Evolutionary conservation across 2,329 filamentous ascomycete species (phyloP).

Genomic region (Colletotrichum lini): DNA sequence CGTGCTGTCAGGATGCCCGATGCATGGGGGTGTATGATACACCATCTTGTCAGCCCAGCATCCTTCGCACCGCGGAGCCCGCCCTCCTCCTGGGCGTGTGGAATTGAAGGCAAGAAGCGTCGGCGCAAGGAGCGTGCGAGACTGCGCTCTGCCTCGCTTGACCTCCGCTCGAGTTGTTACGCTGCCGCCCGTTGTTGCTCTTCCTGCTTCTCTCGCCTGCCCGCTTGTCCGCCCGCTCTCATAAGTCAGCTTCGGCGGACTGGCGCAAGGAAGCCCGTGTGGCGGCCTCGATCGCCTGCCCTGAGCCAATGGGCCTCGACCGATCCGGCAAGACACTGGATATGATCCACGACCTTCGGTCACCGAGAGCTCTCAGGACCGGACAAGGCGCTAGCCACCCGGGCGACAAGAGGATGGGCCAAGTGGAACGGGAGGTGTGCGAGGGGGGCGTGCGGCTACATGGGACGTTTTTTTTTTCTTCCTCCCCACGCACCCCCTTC

Average conservation of each 20-base stretch:
- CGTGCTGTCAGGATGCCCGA: conserved; percentile 26
- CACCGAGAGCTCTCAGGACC: conserved; percentile 58
- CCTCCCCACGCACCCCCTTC: conserved; percentile 32
- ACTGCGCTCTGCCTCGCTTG: conserved; percentile 22
- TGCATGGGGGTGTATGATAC: conserved; percentile 8
- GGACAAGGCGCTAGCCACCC: conserved; percentile 50
- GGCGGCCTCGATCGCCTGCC: conserved; percentile 39
- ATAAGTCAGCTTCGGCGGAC: conserved; percentile 23
- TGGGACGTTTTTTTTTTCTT: conserved; percentile 11
- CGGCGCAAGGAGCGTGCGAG: conserved; percentile 31
- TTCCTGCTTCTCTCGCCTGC: conserved; percentile 12
- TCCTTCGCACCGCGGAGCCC: conserved; percentile 2
- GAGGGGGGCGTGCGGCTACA: conserved; percentile 45
- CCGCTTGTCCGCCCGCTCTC: conserved; percentile 35
- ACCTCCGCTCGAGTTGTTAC: conserved; percentile 22
- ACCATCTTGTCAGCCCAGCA: background rate
- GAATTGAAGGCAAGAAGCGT: conserved; percentile 12
- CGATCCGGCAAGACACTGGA: conserved; percentile 55
- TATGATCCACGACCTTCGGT: conserved; percentile 59
- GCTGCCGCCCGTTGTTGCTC: conserved; percentile 18
- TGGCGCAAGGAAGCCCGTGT: conserved; percentile 39
- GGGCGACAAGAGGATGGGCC: conserved; percentile 41
- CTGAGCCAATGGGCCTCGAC: conserved; percentile 45
- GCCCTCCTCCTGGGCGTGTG: conserved; percentile 13
- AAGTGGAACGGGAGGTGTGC: conserved; percentile 35